Base-by-base conservation (phyloP, 768 basidiomycete species). In the Neoboletus magnificus region DNA sequence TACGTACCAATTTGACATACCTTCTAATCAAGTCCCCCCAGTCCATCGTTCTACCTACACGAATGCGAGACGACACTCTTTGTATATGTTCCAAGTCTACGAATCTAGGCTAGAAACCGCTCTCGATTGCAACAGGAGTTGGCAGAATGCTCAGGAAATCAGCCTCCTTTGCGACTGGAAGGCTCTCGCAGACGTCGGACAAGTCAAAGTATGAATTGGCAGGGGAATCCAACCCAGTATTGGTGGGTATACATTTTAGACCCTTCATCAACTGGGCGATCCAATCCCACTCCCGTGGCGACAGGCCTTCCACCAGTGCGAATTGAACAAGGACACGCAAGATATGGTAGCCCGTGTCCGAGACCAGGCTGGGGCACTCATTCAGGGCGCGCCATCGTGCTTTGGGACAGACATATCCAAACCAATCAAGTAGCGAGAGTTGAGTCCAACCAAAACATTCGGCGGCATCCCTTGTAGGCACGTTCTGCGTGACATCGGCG, bases 131-230 rank as follows among this genome's bases (percentile, higher is more conserved):
- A 16, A 57, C 42, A 8, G 15, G 20, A 40, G 47, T 62, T 7
- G 1, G 2, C 1, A 33, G 37, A 27, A 62, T 45, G n/a, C 22
- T 27, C 12, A 44, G 6, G 20, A 62, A 63, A 6, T 22, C n/a
- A 2, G 3, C 2, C 25, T 50, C 61, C 18, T 8, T 27, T 18
- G 30, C 61, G 3, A 59, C 49, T 1, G 61, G 52, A 23, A 63
- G 44, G 25, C 32, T 71, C 8, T 7, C 13, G 59, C 90, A 97
- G 18, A 98, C 76, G 60, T 89, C 82, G 18, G 87, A 93, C 57
- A 83, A 90, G 10, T 85, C 73, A 65, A 97, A 94, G 72, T 95
- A 96, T 5, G 87, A 74, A 47, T 93, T 82, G 6, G 69, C 66
- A 0, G 95, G 91, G 20, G 68, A 65, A 59, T 80, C 84, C 75